Evolutionary conservation across 2,329 filamentous ascomycete genomes (phyloP).

Genomic region (Ramularia endophylla): DNA sequence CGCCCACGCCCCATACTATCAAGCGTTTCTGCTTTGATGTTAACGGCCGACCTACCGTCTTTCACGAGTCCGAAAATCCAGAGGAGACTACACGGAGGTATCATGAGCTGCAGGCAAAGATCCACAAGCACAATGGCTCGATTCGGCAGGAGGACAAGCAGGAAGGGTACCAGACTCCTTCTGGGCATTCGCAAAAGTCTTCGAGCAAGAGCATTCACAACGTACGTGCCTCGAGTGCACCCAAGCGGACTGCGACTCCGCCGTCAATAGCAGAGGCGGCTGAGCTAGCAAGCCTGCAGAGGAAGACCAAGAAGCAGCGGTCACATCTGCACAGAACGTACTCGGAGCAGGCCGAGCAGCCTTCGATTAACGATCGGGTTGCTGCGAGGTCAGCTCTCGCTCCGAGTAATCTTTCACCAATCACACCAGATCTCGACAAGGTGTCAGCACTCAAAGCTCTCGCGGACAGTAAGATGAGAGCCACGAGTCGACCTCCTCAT

Average conservation of each 20-base stretch:
- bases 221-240: constrained; percentile 30
- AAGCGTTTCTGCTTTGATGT: constrained; percentile 70
- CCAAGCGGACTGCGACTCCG: constrained; percentile 46
- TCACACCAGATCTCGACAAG: constrained; percentile 30
- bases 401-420: constrained; percentile 22
- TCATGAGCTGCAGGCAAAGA: constrained; percentile 24
- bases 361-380: constrained; percentile 23
- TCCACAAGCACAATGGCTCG: constrained; percentile 24
- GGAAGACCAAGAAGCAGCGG: constrained; percentile 47
- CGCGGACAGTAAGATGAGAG: constrained; percentile 16
- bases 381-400: constrained; percentile 15
- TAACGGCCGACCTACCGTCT: constrained; percentile 55
- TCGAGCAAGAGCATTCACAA: constrained; percentile 18
- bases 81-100: constrained; percentile 45
- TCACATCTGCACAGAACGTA: constrained; percentile 26
- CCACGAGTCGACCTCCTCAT: constrained; percentile 15
- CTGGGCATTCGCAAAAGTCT: constrained; percentile 10
- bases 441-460: constrained; percentile 13
- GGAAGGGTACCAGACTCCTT: constrained; percentile 23
- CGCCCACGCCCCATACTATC: constrained; percentile 74
- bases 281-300: constrained; percentile 44
- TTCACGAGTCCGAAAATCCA: constrained; percentile 57
- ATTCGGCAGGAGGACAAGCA: constrained; percentile 23
- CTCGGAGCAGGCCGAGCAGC: constrained; percentile 23
- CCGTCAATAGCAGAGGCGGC: constrained; percentile 51